Conservation (phyloP, 768 basidiomycete genomes). For the Gymnopilus junonius region DNA sequence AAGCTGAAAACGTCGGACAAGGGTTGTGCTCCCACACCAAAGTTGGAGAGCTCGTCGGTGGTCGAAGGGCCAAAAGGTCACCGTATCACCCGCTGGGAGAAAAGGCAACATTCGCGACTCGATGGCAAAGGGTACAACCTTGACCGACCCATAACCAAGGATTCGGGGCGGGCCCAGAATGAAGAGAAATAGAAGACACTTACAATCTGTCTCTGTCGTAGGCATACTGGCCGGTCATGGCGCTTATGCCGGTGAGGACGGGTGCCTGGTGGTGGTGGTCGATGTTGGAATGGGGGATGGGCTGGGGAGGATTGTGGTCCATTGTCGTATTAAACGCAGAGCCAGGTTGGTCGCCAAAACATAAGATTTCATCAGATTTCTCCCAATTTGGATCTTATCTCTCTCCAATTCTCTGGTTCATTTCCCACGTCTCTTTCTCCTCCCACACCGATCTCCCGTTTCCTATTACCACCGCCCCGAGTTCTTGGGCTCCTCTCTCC, state of each 20-base stretch:
- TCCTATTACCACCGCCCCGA: neutral
- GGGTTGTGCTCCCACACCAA: slow-evolving; percentile 21
- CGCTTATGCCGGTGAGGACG: slow-evolving; percentile 8
- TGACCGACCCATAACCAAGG: slow-evolving; percentile 35
- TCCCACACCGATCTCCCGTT: slow-evolving; percentile 14
- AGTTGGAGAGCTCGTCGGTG: neutral
- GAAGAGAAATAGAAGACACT: slow-evolving; percentile 23
- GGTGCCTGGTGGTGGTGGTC: slow-evolving; percentile 10
- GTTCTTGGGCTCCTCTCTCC: neutral
- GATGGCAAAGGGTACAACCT: slow-evolving; percentile 11
- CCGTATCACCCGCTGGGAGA: slow-evolving; percentile 6
- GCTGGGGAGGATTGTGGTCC: slow-evolving; percentile 6
- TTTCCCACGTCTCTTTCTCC: neutral
- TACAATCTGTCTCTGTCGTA: slow-evolving; percentile 46
- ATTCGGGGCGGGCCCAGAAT: slow-evolving; percentile 28
- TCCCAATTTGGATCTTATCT: slow-evolving; percentile 1
- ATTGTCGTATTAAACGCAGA: slow-evolving; percentile 10
- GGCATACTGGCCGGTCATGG: slow-evolving; percentile 30
- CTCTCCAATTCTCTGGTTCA: slow-evolving; percentile 2
- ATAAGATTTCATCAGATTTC: slow-evolving; percentile 6
- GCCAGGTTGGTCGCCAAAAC: slow-evolving; percentile 1
- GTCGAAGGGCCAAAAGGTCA: slow-evolving; percentile 1
- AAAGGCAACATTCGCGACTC: neutral
- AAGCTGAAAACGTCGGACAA: neutral
- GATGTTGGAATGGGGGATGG: slow-evolving; percentile 11